Conservation (phyloP, 352 stramenopile species). For the Plasmopara muralis region DNA sequence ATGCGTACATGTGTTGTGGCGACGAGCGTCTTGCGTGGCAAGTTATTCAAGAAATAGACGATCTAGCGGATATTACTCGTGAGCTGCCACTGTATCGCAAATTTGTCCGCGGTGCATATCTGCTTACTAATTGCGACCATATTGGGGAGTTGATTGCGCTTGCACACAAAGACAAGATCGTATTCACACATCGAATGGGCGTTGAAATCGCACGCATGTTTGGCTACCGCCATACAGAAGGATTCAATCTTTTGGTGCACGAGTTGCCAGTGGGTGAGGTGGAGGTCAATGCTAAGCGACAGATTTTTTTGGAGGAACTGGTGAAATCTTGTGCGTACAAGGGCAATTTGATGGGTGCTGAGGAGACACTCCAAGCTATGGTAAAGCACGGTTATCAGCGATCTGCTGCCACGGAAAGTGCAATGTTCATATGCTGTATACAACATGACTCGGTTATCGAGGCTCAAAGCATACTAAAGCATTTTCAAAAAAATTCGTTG, state of each 20-base stretch:
- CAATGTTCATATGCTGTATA: conserved; percentile 58
- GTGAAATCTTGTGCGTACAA: conserved; percentile 68
- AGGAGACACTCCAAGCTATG: conserved; percentile 45
- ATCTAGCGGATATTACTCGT: conserved; percentile 30
- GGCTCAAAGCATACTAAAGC: conserved; percentile 32
- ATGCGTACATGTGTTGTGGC: conserved; percentile 64
- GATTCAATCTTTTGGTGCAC: conserved; percentile 41
- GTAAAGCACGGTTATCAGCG: conserved; percentile 33
- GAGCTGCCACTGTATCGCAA: conserved; percentile 59
- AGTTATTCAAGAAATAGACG: conserved; percentile 40
- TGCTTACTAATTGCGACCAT: conserved; percentile 54
- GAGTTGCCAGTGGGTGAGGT: conserved; percentile 25
- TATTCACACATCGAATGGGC: conserved; percentile 58
- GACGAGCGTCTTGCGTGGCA: conserved; percentile 56
- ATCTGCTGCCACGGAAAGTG: conserved; percentile 51
- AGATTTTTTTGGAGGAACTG: conserved; percentile 55
- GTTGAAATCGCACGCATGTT: conserved; percentile 62
- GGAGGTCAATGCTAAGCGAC: conserved; percentile 24
- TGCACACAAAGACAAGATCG: conserved; percentile 39
- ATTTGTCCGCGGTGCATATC: conserved; percentile 60
- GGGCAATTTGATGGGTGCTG: conserved; percentile 40
- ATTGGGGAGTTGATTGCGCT: conserved; percentile 45
- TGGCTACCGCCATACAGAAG: conserved; percentile 41
- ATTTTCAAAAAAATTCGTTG: conserved; percentile 37
- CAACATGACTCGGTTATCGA: conserved; percentile 33